A percentile compares a stretch with the other conserved stretches of the same genome.
Conservation (phyloP, 1,284 basidiomycete species). For the Stygiomarasmius scandens region DNA sequence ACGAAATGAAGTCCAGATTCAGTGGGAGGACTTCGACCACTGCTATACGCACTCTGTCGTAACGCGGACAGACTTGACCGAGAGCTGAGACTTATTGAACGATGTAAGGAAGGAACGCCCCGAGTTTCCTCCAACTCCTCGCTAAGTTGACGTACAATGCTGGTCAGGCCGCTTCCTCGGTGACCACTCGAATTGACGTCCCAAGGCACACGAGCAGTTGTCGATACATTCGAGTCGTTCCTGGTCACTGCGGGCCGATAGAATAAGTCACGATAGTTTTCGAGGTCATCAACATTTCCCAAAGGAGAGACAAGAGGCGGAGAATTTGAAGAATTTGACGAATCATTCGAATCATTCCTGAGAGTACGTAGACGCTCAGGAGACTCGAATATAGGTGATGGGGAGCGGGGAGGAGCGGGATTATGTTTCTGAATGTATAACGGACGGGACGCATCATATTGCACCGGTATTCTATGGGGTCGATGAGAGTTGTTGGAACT, state of each 20-base stretch:
- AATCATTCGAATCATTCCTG: conserved; percentile 16
- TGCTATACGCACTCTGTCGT: conserved; percentile 14
- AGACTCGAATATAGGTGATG: neutral
- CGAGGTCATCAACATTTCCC: conserved; percentile 62
- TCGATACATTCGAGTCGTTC: conserved; percentile 20
- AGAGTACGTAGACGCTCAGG: neutral
- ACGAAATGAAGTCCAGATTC: conserved; percentile 19
- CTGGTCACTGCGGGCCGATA: conserved; percentile 41
- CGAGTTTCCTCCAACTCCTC: conserved; percentile 51
- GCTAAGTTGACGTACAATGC: conserved; percentile 63
- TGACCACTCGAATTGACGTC: conserved; percentile 28
- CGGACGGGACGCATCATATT: conserved; percentile 38
- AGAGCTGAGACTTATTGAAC: conserved; percentile 11
- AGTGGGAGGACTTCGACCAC: conserved; percentile 5
- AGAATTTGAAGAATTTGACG: conserved; percentile 34
- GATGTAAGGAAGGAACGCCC: neutral
- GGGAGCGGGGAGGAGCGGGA: conserved; percentile 20
- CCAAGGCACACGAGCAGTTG: conserved; percentile 17
- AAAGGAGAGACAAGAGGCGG: conserved; percentile 47
- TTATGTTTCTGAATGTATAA: conserved; percentile 24
- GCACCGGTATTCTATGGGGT: conserved; percentile 32
- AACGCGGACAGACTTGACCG: conserved; percentile 10
- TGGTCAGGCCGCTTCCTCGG: conserved; percentile 56
- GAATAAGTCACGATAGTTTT: conserved; percentile 71
- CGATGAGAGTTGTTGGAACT: neutral